These are phyloP conservation scores for Aspergillus sclerotioniger DNA, from an alignment of 495 filamentous ascomycete species.

Conservation along the genomic window DNA sequence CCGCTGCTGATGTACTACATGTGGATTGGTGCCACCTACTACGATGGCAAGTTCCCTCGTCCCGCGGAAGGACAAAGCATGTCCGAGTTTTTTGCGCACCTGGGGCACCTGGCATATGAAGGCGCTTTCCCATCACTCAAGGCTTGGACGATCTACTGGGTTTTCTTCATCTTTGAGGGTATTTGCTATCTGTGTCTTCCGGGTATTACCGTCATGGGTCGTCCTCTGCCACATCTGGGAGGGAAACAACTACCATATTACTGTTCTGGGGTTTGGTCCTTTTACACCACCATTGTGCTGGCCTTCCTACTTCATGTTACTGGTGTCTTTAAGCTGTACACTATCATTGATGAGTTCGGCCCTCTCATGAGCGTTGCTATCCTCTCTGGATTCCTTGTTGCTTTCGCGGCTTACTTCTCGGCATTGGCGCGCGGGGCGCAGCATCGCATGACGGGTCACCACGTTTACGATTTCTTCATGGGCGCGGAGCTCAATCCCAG, in stretches of 20 bases:
- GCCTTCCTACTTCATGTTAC: conserved; percentile 69
- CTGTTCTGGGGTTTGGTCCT: conserved; percentile 83
- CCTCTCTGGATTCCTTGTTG: conserved; percentile 76
- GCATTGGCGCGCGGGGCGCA: conserved; percentile 74
- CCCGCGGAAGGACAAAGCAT: conserved; percentile 64
- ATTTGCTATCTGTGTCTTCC: conserved; percentile 79
- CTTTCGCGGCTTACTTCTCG: conserved; percentile 80
- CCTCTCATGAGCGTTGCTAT: conserved; percentile 88
- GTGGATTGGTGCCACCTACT: conserved; percentile 95
- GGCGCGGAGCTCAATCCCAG: conserved; percentile 95
- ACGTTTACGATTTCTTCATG: conserved; percentile 98
- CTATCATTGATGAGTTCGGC: conserved; percentile 93
- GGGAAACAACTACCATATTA: conserved; percentile 88
- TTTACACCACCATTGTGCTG: conserved; percentile 78
- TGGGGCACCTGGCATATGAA: conserved; percentile 69
- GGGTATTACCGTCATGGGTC: conserved; percentile 79
- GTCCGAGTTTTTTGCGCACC: conserved; percentile 62
- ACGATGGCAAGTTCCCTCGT: conserved; percentile 75
- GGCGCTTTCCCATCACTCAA: conserved; percentile 75
- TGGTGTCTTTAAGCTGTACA: conserved; percentile 86
- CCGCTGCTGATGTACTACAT: conserved; percentile 97
- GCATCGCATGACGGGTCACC: conserved; percentile 90
- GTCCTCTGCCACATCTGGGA: conserved; percentile 76
- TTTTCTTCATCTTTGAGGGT: conserved; percentile 80
- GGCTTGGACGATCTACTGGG: conserved; percentile 93